A percentile compares a stretch with the other conserved stretches of the same genome.
These are phyloP conservation scores for Fusarium multiceps DNA, from an alignment of 2,329 filamentous ascomycete species.

Conservation along the genomic window DNA sequence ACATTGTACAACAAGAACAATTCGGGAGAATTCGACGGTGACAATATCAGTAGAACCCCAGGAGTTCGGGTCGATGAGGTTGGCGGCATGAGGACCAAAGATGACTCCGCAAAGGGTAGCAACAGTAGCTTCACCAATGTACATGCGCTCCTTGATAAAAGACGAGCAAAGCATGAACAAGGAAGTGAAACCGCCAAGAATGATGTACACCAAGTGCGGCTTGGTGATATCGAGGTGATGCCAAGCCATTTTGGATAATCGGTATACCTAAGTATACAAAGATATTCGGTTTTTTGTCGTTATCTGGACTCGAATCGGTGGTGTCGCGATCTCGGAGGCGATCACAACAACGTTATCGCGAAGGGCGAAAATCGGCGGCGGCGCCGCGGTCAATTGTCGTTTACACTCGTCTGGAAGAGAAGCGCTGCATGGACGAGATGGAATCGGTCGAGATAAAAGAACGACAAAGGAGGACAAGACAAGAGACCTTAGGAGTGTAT, in stretches of 20 bases:
- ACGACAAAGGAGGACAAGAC: background rate
- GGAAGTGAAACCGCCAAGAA: conserved; percentile 95
- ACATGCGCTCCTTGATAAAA: conserved; percentile 97
- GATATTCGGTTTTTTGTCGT: conserved; percentile 19
- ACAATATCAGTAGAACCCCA: conserved; percentile 90
- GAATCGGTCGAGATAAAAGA: background rate
- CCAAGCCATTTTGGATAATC: conserved; percentile 72
- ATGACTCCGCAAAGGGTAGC: conserved; percentile 89
- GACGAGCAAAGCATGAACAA: conserved; percentile 99
- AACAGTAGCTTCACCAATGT: conserved; percentile 98
- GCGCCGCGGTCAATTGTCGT: conserved; percentile 40
- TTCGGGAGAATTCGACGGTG: conserved; percentile 88
- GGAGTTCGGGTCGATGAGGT: conserved; percentile 77
- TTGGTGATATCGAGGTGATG: conserved; percentile 86
- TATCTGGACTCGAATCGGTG: conserved; percentile 9
- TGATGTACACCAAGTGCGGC: conserved; percentile 98
- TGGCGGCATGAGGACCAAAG: conserved; percentile 85
- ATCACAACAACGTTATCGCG: conserved; percentile 28
- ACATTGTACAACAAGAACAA: conserved; percentile 91
- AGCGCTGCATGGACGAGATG: conserved; percentile 11
- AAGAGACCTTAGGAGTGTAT: conserved; percentile 3
- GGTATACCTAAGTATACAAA: conserved; percentile 13
- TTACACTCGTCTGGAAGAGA: conserved; percentile 17
- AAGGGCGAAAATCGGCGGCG: conserved; percentile 33
- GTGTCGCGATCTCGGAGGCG: conserved; percentile 33